These are phyloP conservation scores for Sordaria brevicollis DNA, from an alignment of 495 filamentous ascomycete species.

Conservation along the genomic window DNA sequence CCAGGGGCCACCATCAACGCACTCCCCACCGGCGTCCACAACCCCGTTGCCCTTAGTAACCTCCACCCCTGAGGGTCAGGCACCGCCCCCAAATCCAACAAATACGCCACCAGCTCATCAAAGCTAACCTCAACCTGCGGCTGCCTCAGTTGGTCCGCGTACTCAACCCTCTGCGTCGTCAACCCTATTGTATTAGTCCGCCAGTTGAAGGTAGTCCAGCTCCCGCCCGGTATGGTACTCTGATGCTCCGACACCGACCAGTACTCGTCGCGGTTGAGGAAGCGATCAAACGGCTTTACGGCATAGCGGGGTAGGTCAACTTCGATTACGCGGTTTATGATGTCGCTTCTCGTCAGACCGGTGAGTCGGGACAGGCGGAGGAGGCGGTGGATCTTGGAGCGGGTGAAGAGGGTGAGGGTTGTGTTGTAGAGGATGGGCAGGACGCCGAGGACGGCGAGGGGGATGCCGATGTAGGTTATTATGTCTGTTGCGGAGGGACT, in stretches of 20 bases:
- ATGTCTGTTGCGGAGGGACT: slow-evolving; percentile 27
- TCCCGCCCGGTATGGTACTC: slow-evolving; percentile 45
- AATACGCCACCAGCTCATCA: slow-evolving; percentile 48
- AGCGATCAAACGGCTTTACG: slow-evolving; percentile 48
- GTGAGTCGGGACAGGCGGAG: slow-evolving; percentile 42
- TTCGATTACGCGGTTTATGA: slow-evolving; percentile 55
- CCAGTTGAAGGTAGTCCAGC: slow-evolving; percentile 58
- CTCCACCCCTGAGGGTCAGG: slow-evolving; percentile 49
- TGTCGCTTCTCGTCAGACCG: slow-evolving; percentile 48
- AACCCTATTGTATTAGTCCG: slow-evolving; percentile 47
- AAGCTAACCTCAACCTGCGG: slow-evolving; percentile 58
- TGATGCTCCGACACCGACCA: too few species aligned
- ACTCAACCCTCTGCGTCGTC: slow-evolving; percentile 51
- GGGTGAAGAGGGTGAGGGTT: slow-evolving; percentile 38
- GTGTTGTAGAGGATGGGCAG: slow-evolving; percentile 57
- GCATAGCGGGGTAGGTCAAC: slow-evolving; percentile 54
- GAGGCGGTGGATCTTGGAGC: slow-evolving; percentile 46
- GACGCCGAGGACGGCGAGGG: slow-evolving; percentile 57
- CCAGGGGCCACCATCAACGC: slow-evolving; percentile 46
- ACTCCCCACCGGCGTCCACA: slow-evolving; percentile 56
- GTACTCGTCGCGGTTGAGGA: slow-evolving; percentile 39
- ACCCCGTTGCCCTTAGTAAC: slow-evolving; percentile 44
- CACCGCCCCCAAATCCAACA: slow-evolving; percentile 53
- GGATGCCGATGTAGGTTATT: slow-evolving; percentile 49
- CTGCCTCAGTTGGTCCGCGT: slow-evolving; percentile 52